Conservation (phyloP, 75 land plant species). For the Sequoiadendron giganteum region DNA sequence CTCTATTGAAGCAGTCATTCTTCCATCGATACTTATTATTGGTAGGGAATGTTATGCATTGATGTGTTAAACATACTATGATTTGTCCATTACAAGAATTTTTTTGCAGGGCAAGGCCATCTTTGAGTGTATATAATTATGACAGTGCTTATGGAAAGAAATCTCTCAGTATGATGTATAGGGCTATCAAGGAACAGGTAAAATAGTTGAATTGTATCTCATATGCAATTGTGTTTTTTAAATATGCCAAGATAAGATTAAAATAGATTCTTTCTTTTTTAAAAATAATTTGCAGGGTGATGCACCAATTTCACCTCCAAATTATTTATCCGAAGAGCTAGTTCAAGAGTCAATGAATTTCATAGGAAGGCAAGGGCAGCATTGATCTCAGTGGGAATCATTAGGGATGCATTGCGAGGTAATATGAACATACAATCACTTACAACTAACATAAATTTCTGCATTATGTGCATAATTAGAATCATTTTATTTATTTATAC, state of each 20-base stretch:
- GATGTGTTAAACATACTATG: background rate
- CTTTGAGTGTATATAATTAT: constrained; percentile 87
- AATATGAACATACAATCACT: constrained; percentile 2
- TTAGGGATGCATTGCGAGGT: constrained; percentile 75
- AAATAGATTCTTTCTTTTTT: background rate
- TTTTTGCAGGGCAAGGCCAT: constrained; percentile 67
- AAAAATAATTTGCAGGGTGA: constrained; percentile 40
- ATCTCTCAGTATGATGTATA: constrained; percentile 68
- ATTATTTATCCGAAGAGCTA: constrained; percentile 63
- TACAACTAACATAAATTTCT: background rate
- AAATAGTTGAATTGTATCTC: background rate
- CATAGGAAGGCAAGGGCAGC: constrained; percentile 66
- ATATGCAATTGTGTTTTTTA: background rate
- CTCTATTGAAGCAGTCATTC: background rate
- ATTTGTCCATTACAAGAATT: background rate
- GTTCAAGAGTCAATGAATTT: constrained; percentile 53
- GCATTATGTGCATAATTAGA: background rate
- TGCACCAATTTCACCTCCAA: constrained; percentile 74
- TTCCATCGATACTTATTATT: background rate
- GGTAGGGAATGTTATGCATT: background rate
- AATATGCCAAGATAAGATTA: background rate
- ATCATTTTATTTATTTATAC: background rate
- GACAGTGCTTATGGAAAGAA: constrained; percentile 87
- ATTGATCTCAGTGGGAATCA: constrained; percentile 80
- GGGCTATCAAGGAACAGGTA: constrained; percentile 87